These are phyloP conservation scores for Russula brevipes DNA, from an alignment of 768 basidiomycete species.

Conservation along the genomic window DNA sequence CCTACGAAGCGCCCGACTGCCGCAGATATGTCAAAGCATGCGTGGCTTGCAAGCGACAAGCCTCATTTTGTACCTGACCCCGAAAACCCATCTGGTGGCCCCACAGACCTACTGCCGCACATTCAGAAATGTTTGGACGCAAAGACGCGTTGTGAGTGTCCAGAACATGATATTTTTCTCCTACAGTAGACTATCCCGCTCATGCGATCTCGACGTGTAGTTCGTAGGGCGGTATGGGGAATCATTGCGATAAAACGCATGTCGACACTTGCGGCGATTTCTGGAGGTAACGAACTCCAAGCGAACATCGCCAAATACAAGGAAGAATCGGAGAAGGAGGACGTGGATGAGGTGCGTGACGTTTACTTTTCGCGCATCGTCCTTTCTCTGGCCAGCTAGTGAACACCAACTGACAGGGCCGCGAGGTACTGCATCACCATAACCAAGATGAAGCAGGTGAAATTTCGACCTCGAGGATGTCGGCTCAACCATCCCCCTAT, in stretches of 20 bases:
- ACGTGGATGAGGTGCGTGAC: constrained; percentile 27
- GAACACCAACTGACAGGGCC: constrained; percentile 9
- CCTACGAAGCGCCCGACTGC: constrained; percentile 78
- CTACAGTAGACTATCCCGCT: not conserved
- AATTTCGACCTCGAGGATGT: no score
- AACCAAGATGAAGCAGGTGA: constrained; percentile 1
- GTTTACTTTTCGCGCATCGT: not conserved
- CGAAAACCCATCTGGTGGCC: constrained; percentile 49
- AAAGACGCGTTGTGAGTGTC: constrained; percentile 34
- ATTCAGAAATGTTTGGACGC: constrained; percentile 90
- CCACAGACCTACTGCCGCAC: constrained; percentile 77
- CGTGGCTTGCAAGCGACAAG: constrained; percentile 68
- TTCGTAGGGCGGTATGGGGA: constrained; percentile 82
- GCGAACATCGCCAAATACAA: constrained; percentile 65
- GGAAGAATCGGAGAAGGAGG: constrained; percentile 67
- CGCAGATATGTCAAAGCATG: constrained; percentile 62
- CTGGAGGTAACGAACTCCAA: constrained; percentile 38
- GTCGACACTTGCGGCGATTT: constrained; percentile 46
- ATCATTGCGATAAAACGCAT: constrained; percentile 84
- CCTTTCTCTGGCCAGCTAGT: not conserved
- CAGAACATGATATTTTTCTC: not conserved
- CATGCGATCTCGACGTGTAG: constrained; percentile 36
- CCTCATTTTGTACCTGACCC: constrained; percentile 70
- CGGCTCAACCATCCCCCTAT: no score
- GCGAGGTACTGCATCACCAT: constrained; percentile 20